Evolutionary conservation across 805 yeast genomes (phyloP), one percentile per base, ranked within the genome.

Genomic region (Pichia manshurica): DNA sequence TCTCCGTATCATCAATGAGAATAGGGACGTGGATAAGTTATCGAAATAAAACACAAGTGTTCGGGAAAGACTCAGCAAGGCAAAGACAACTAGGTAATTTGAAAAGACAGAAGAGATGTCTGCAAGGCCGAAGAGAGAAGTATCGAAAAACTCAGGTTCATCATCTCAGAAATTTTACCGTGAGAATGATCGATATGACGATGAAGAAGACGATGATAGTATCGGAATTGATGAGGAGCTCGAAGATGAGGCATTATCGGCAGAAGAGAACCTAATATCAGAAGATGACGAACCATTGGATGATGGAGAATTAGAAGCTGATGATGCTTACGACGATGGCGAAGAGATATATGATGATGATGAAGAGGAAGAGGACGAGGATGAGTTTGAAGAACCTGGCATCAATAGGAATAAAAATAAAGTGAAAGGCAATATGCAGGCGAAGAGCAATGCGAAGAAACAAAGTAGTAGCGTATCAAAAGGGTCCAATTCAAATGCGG

Each of bases 211-310:
- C 12, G 25, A 37, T 16, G 23, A 35, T 6, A 16, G 25, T 19
- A 15, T 15, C 31, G 42, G 28, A 39, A 8, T 12, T 9, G 32
- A 13, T 13, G 42, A 22, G 15, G 43, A 28, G 2, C 23, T 19
- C 7, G 40, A 37, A 3, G 40, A 25, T 13, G 44, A 15, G n/a
- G 28, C 4, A 21, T 17, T 29, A 31, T 15, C 22, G 22, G 41
- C 19, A 19, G 46, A 36, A 19, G 39, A 32, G 21, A 60, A 56
- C 39, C 54, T 53, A 1, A 40, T 25, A 16, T 33, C 25, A 29
- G 61, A 56, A 37, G 54, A 53, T 2, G 60, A 54, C 25, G 56
- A 54, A 22, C 52, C 44, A n/a, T 43, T 50, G 43, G 51, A 56
- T n/a, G 66, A 57, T 0, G 59, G 54, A 9, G 59, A 52, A 20